A percentile compares a stretch with the other conserved stretches of the same genome.
These are phyloP conservation scores for Pyronema omphalodes DNA, from an alignment of 495 filamentous ascomycete genomes.

Conservation along the genomic window DNA sequence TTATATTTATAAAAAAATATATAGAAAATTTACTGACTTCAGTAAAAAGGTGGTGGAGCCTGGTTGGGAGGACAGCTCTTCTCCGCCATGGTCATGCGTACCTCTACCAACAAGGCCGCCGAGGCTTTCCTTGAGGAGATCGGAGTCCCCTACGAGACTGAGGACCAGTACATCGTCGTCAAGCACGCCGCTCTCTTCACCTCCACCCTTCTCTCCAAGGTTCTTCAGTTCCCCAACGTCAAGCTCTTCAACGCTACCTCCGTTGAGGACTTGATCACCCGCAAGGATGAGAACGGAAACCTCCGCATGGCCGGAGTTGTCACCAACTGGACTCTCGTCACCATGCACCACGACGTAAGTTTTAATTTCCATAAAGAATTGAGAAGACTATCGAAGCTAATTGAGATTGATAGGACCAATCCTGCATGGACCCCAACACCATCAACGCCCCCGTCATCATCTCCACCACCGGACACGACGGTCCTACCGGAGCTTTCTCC, in stretches of 20 bases:
- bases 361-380: background rate
- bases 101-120: slow-evolving; percentile 41
- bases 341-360: slow-evolving; percentile 56
- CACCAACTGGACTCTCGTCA: slow-evolving; percentile 83
- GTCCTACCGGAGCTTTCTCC: slow-evolving; percentile 73
- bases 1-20: background rate
- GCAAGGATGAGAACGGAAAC: slow-evolving; percentile 30
- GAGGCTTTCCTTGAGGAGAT: slow-evolving; percentile 64
- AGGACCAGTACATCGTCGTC: slow-evolving; percentile 72
- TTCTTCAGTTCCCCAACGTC: slow-evolving; percentile 67
- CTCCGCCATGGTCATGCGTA: slow-evolving; percentile 77
- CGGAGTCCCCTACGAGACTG: slow-evolving; percentile 71
- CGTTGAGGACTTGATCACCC: slow-evolving; percentile 81
- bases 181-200: slow-evolving; percentile 89
- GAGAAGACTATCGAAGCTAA: background rate
- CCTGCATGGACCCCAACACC: slow-evolving; percentile 90
- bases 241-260: slow-evolving; percentile 90
- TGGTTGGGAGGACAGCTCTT: slow-evolving; percentile 90
- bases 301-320: slow-evolving; percentile 72
- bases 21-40: background rate
- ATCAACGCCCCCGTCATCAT: slow-evolving; percentile 78
- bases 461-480: slow-evolving; percentile 78
- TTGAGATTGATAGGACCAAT: slow-evolving; percentile 39
- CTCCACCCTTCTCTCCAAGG: slow-evolving; percentile 61
- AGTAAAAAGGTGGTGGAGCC: slow-evolving; percentile 48